Percentiles rank a stretch among this genome's conserved stretches.
Evolutionary conservation across 495 filamentous ascomycete species (phyloP).

Genomic region (Penicillium canescens): DNA sequence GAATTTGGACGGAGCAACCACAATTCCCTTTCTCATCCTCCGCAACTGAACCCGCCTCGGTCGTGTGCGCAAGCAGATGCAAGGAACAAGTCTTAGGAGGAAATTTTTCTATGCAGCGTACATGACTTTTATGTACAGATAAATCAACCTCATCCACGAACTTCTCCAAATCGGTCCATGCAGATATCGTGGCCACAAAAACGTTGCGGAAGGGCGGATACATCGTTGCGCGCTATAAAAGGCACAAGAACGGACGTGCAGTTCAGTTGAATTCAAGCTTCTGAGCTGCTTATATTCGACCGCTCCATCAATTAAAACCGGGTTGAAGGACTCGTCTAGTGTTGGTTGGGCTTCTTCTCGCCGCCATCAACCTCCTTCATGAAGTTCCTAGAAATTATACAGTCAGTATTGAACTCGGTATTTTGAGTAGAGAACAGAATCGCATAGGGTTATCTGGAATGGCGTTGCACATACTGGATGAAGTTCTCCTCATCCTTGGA

Average conservation of each 20-base stretch:
- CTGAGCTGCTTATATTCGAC: conserved; percentile 13
- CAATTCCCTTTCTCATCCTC: neutral
- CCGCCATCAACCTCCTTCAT: conserved; percentile 69
- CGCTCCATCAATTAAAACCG: conserved; percentile 21
- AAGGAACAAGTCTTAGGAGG: conserved; percentile 14
- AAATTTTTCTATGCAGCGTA: conserved; percentile 41
- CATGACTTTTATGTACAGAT: conserved; percentile 49
- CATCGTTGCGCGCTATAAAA: conserved; percentile 1
- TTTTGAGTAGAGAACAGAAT: neutral
- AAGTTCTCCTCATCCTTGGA: conserved; percentile 95
- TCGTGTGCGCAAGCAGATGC: neutral
- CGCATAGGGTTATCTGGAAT: neutral
- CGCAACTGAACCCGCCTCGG: neutral
- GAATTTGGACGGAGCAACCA: neutral
- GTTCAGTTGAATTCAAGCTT: conserved; percentile 18
- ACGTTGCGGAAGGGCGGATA: conserved; percentile 4
- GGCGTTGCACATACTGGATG: conserved; percentile 73
- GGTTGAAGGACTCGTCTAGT: conserved; percentile 43
- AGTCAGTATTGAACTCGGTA: conserved; percentile 6
- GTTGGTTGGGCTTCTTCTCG: conserved; percentile 63
- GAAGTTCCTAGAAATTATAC: conserved; percentile 63
- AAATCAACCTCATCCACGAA: conserved; percentile 22
- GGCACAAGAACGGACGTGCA: conserved; percentile 17
- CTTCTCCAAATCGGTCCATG: conserved; percentile 13
- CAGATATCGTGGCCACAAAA: conserved; percentile 5